Conservation (phyloP, 331 rosid genomes). For the Quercus lobata region DNA sequence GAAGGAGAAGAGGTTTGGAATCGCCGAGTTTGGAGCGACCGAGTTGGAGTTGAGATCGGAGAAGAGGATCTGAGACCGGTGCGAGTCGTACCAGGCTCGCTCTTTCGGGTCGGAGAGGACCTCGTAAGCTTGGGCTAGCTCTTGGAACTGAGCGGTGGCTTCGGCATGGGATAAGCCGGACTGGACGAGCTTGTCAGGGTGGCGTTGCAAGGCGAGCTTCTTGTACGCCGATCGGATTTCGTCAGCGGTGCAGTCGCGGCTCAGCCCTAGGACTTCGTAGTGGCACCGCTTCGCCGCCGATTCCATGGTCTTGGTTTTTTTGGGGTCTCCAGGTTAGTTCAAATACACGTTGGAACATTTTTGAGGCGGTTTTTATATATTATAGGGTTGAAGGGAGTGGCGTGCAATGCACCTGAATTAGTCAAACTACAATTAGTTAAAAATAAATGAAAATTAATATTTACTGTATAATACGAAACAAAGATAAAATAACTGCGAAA, state of each 20-base stretch:
- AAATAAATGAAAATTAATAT: too few relatives aligned
- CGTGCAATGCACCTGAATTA: too few relatives aligned
- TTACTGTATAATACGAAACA: too few relatives aligned
- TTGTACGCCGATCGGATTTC: conserved; percentile 76
- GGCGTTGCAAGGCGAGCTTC: conserved; percentile 88
- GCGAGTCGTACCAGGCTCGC: conserved; percentile 97
- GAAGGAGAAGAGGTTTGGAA: conserved; percentile 84
- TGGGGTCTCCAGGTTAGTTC: too few relatives aligned
- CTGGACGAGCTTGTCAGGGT: conserved; percentile 85
- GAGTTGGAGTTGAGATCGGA: conserved; percentile 62
- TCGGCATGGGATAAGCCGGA: conserved; percentile 75
- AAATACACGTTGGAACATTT: too few relatives aligned
- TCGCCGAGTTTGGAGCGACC: conserved; percentile 29
- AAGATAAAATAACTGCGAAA: too few relatives aligned
- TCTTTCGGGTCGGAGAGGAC: conserved; percentile 93
- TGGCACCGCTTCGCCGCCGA: conserved; percentile 82
- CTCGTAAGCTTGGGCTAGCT: conserved; percentile 91
- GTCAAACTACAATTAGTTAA: too few relatives aligned
- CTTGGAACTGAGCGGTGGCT: conserved; percentile 90
- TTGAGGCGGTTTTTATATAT: too few relatives aligned
- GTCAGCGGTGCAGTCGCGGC: conserved; percentile 54
- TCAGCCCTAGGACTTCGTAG: conserved; percentile 78
- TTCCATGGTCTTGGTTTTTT: conserved; percentile 39
- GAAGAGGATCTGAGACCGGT: conserved; percentile 90
- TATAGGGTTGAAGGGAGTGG: too few relatives aligned